Base-by-base conservation (phyloP, 2,329 filamentous ascomycete species). In the Diaporthe vexans region DNA sequence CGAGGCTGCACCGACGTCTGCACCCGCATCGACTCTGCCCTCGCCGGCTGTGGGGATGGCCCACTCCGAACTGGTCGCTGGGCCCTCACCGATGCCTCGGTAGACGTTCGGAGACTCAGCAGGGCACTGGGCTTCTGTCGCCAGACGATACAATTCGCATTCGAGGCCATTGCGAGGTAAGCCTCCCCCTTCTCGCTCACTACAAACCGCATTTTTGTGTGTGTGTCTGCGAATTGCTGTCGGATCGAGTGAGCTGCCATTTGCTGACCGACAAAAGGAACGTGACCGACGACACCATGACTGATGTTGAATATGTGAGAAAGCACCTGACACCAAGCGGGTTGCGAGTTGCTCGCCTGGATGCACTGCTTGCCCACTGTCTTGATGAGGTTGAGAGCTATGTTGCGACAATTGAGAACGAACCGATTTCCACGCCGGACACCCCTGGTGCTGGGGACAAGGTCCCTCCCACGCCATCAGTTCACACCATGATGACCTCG, bases 381-480 rank as follows among this genome's bases (percentile, higher is more conserved):
- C 57, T 75, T 6, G 58, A 75, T n/a, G 72, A 73, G 3, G 72
- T 71, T 15, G 72, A 75, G 67, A 56, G 58, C 17, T 71, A 68
- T n/a, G 33, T 71, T 5, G 33, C 46, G 19, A 5, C 19, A 8
- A 33, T 54, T 21, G 48, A 54, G 11, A 40, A 4, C 63, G 54
- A 10, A 40, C 33, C 63, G 2, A 21, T 29, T 68, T 33, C 46
- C 63, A 54, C 46, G n/a, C 63, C 63, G 21, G 63, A 54, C 4
- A 15, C 33, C 33, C 63, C 63, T 13, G n/a, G 13, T 15, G 48
- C 29, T 17, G 48, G 19, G 29, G 63, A 40, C 13, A 48, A 54
- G 10, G 1, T 26, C 48, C 24, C 57, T 15, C 65, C 63, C 13
- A 71, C 72, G 19, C 59, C 74, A 7, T 71, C 74, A 5, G 46